These are phyloP conservation scores for Metrosideros polymorpha DNA, from an alignment of 441 rosid species.

Conservation along the genomic window DNA sequence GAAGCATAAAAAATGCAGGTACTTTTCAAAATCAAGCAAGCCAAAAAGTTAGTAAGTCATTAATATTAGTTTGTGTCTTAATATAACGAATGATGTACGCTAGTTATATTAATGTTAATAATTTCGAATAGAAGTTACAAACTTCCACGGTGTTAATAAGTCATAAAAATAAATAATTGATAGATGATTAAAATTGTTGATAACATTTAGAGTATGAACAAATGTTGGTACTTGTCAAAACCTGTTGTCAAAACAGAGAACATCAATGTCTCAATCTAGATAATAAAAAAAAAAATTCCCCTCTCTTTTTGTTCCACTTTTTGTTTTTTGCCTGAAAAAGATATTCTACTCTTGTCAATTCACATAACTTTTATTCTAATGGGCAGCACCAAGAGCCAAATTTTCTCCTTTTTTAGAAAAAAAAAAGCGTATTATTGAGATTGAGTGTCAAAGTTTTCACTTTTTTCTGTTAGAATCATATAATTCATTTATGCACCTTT, in stretches of 20 bases:
- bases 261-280: background rate
- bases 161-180: background rate
- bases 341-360: background rate
- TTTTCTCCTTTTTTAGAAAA: too few relatives aligned
- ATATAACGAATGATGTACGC: accelerated
- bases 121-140: background rate
- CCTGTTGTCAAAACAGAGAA: background rate
- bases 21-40: background rate
- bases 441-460: too few relatives aligned
- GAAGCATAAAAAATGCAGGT: background rate
- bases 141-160: background rate
- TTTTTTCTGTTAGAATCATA: background rate
- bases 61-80: background rate
- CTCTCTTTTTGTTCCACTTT: too few relatives aligned
- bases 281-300: too few relatives aligned
- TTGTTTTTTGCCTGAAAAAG: too few relatives aligned
- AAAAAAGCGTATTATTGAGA: too few relatives aligned
- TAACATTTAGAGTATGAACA: too few relatives aligned
- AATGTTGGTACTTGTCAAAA: background rate
- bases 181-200: background rate
- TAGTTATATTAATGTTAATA: background rate
- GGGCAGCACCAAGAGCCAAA: background rate
- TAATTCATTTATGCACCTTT: background rate
- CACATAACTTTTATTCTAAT: background rate
- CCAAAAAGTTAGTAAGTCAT: background rate